A percentile compares a stretch with the other conserved stretches of the same genome.
Evolutionary conservation across 1,284 basidiomycete genomes (phyloP).

Genomic region (Moesziomyces sp.): DNA sequence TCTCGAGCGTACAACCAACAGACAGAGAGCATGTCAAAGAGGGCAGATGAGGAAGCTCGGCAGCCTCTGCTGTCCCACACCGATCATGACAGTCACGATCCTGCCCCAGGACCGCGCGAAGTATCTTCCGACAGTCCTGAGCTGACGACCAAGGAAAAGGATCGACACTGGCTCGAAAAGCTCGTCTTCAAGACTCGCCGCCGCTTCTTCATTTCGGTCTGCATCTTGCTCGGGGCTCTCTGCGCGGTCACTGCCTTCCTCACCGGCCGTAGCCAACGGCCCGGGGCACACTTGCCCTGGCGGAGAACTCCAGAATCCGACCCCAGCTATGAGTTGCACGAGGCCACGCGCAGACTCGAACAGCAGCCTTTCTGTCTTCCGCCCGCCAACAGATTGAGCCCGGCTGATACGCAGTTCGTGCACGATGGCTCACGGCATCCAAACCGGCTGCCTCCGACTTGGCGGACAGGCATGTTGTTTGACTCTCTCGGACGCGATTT

Average conservation of each 20-base stretch:
- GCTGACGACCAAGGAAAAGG: neutral
- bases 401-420: neutral
- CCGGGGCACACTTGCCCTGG: neutral
- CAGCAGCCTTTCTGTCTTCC: conserved; percentile 10
- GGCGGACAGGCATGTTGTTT: too few relatives aligned
- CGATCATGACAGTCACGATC: conserved; percentile 6
- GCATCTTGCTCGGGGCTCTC: neutral
- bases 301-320: too few relatives aligned
- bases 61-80: conserved; percentile 14
- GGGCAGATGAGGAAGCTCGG: neutral
- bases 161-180: conserved; percentile 4
- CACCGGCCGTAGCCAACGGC: neutral
- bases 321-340: neutral
- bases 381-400: neutral
- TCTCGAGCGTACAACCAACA: too few relatives aligned
- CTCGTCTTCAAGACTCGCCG: conserved; percentile 2
- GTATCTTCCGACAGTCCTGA: too few relatives aligned
- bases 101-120: neutral
- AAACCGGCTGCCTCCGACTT: too few relatives aligned
- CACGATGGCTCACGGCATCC: too few relatives aligned
- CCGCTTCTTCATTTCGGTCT: conserved; percentile 2
- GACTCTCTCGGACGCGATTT: too few relatives aligned
- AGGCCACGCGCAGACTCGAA: neutral
- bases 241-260: neutral
- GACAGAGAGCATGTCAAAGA: too few relatives aligned